Evolutionary conservation across 2,329 filamentous ascomycete genomes (phyloP).

Genomic region (Colletotrichum plurivorum): DNA sequence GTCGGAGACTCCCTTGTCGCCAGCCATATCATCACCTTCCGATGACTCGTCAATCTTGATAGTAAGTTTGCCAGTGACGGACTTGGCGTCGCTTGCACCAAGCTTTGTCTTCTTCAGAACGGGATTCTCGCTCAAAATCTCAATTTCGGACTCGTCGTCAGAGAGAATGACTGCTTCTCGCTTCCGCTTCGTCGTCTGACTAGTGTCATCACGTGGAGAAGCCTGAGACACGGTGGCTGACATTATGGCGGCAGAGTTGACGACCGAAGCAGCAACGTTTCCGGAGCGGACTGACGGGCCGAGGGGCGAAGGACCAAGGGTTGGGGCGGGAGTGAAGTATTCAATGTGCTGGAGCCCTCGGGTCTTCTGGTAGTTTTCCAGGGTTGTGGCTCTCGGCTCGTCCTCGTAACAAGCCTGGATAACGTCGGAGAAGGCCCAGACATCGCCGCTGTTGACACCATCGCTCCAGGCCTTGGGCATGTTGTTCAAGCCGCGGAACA

Average conservation of each 20-base stretch:
- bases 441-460: background rate
- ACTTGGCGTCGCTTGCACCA: background rate
- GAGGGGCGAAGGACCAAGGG: background rate
- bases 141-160: background rate
- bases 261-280: background rate
- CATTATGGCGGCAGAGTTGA: no score
- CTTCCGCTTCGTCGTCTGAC: background rate
- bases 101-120: background rate
- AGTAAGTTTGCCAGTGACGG: background rate
- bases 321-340: background rate
- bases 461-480: background rate
- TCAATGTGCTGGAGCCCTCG: background rate
- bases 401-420: background rate
- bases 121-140: background rate
- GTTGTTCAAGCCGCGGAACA: slow-evolving; percentile 11
- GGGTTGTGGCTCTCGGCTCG: background rate
- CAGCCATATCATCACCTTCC: background rate
- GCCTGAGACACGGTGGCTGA: no score
- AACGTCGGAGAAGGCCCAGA: slow-evolving; percentile 14
- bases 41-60: background rate
- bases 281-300: no score
- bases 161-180: background rate
- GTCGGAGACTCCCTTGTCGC: background rate
- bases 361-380: background rate
- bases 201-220: background rate